A percentile compares a stretch with the other conserved stretches of the same genome.
Conservation (phyloP, 345 rosid genomes). For the Camelina laxa region DNA sequence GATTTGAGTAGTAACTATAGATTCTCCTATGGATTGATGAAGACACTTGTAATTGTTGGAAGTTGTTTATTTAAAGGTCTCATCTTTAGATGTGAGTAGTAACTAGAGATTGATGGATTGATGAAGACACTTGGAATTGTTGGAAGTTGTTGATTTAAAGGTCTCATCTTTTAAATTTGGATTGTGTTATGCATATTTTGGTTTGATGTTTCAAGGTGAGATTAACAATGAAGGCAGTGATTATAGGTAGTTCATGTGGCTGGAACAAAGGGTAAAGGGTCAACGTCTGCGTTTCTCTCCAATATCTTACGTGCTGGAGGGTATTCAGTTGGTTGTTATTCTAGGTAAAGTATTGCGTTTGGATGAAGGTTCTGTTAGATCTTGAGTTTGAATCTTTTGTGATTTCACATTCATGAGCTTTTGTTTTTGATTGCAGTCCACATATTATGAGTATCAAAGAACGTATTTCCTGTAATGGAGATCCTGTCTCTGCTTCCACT, state of each 20-base stretch:
- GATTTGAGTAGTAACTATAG: too few relatives aligned
- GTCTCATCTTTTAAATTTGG: background rate
- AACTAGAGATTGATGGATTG: too few relatives aligned
- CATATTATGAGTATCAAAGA: slow-evolving; percentile 81
- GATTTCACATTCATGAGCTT: slow-evolving; percentile 1
- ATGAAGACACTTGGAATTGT: too few relatives aligned
- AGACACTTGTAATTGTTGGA: too few relatives aligned
- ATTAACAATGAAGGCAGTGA: slow-evolving; percentile 16
- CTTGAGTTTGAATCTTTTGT: slow-evolving; percentile 2
- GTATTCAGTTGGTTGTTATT: slow-evolving; percentile 80
- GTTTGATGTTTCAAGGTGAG: background rate
- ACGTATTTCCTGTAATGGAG: slow-evolving; percentile 67
- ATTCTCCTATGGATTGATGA: too few relatives aligned
- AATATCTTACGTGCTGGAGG: slow-evolving; percentile 77
- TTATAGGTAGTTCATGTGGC: slow-evolving; percentile 79
- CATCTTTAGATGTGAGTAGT: too few relatives aligned
- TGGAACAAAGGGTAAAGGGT: slow-evolving; percentile 97
- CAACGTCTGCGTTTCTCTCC: slow-evolving; percentile 84
- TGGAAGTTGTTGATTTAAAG: background rate
- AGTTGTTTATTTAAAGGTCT: background rate
- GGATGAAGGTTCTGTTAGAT: background rate
- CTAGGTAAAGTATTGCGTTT: slow-evolving; percentile 54
- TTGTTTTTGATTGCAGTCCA: slow-evolving; percentile 57
- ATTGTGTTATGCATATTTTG: background rate
- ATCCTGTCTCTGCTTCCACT: slow-evolving; percentile 61